Conservation (phyloP, 495 filamentous ascomycete species). For the Halenospora varia region DNA sequence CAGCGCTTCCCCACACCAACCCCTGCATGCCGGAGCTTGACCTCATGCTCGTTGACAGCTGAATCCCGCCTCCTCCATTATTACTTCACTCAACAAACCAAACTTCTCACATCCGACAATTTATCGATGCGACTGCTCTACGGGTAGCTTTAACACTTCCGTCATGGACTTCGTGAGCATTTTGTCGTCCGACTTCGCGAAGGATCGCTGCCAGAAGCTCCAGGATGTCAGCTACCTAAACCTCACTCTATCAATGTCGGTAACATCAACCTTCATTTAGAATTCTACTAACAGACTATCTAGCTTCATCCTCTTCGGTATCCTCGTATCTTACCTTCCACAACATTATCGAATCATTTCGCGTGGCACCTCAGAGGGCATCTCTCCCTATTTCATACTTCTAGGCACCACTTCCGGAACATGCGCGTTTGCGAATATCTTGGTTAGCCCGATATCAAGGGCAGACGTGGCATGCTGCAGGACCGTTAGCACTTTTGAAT, state of each 20-base stretch:
- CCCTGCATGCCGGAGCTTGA: not conserved
- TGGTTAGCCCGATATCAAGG: slow-evolving; percentile 72
- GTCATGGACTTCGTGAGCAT: slow-evolving; percentile 14
- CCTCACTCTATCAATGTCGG: slow-evolving; percentile 43
- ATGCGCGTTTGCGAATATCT: slow-evolving; percentile 84
- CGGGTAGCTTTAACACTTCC: not conserved
- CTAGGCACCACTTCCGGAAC: slow-evolving; percentile 87
- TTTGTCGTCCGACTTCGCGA: slow-evolving; percentile 1
- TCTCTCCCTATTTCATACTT: slow-evolving; percentile 90
- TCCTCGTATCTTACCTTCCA: slow-evolving; percentile 89
- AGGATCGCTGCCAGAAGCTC: slow-evolving; percentile 43
- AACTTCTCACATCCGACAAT: not conserved
- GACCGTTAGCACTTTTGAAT: slow-evolving; percentile 74
- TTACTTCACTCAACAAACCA: not conserved
- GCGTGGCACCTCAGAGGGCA: slow-evolving; percentile 86
- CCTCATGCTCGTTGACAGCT: not conserved
- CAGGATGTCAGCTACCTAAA: slow-evolving; percentile 52
- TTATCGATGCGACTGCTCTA: not conserved
- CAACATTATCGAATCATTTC: slow-evolving; percentile 89
- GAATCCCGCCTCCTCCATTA: not conserved
- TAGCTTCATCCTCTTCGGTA: slow-evolving; percentile 84
- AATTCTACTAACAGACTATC: no score
- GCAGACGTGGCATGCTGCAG: slow-evolving; percentile 81
- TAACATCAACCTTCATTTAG: no score
- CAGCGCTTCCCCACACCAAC: not conserved